Percentiles rank a stretch among this genome's conserved stretches.
Evolutionary conservation across 257 asterid species (phyloP).

Genomic region (Parsonsia alboflavescens): DNA sequence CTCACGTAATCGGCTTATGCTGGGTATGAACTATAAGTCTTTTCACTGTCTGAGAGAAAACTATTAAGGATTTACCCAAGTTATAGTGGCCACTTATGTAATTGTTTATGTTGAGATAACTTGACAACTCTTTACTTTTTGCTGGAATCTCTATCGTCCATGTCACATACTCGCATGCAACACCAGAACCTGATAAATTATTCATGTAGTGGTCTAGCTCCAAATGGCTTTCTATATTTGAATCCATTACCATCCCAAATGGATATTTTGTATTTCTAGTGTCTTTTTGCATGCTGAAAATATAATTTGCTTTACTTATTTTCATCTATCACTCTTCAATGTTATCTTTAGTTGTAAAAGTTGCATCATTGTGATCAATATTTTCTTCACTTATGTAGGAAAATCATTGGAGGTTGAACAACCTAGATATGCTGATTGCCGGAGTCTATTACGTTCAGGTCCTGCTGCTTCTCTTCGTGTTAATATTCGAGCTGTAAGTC

Average conservation of each 20-base stretch:
- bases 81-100: background rate
- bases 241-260: background rate
- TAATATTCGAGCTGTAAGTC: conserved; percentile 94
- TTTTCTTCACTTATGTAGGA: conserved; percentile 39
- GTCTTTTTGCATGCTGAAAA: background rate
- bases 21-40: background rate
- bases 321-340: background rate
- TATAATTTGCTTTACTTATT: background rate
- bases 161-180: background rate
- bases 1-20: background rate
- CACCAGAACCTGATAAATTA: background rate
- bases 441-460: conserved; percentile 78
- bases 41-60: background rate
- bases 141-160: background rate
- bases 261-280: background rate
- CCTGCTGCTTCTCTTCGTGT: conserved; percentile 92
- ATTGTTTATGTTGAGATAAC: background rate
- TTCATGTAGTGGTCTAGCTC: background rate
- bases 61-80: background rate
- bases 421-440: conserved; percentile 72
- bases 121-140: background rate
- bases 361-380: background rate
- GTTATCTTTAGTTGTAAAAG: background rate
- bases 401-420: conserved; percentile 54
- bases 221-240: background rate